Base-by-base conservation (phyloP, 139 green algal genomes). In the Penium margaritaceum region DNA sequence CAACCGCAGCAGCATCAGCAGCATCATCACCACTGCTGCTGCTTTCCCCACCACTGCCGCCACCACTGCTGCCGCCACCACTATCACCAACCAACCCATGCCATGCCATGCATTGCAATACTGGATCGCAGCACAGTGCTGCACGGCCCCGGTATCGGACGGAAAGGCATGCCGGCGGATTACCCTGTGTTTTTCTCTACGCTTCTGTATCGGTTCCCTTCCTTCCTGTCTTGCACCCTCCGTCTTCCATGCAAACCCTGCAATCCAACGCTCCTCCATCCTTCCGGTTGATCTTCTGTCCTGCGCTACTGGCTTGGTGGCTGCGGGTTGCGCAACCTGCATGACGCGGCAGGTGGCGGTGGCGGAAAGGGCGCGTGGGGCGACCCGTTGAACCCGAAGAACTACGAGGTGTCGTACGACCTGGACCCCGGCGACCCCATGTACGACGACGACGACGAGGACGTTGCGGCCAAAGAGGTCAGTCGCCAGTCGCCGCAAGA, bases 371-470 rank as follows among this genome's bases (percentile, higher is more conserved):
- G 68, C n/a, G 70, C 68, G 27, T 76, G 68, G 68, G 68, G 68
- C 46, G 60, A 76, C 39, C 68, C 68, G n/a, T 30, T 76, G 27
- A 36, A 38, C 27, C 29, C 47, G 24, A 17, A 39, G 2, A 44
- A 38, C 58, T 66, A 76, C 24, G 37, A 41, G 27, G 36, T 33
- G 46, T 33, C 38, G 38, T 37, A 62, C 21, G 34, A 62, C 30
- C 32, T 74, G 27, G 73, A 80, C 63, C 47, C n/a, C 15, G 77
- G 57, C 24, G 73, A 80, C 32, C 73, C 73, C 29, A 77, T 77
- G 0, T 80, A 80, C 12, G 73, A 80, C 47, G 57, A 39, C 47
- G 73, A 74, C 55, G 53, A 67, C 29, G 63, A 63, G 9, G 15
- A 24, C 60, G 35, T 6, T 2, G 35, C 29, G 36, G 60, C 36